Base-by-base conservation (phyloP, 192 early-diverging fungal genomes). In the Spizellomyces punctatus region DNA sequence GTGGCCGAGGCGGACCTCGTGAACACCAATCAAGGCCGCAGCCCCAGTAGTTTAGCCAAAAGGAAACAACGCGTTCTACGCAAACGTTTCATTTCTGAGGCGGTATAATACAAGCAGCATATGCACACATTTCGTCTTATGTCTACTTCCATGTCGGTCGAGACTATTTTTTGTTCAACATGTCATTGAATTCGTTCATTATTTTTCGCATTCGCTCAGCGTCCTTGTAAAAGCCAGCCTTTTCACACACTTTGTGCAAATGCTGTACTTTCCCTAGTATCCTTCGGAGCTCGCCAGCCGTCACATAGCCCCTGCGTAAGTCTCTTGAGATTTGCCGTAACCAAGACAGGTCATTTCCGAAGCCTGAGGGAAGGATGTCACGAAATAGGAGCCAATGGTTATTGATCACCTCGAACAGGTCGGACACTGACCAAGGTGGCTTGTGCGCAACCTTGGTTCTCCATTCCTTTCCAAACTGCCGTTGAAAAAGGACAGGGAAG, bases 391-490 rank as follows among this genome's bases (percentile, higher is more conserved):
- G 27, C 67, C 67, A 69, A 5, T 69, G 57, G 55, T 42, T 19
- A 16, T 57, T 43, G 3, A 69, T 17, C 19, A 69, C 43, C 8
- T 41, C 22, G 36, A 69, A 69, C 9, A 69, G 21, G 5, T 69
- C 67, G 0, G 27, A 42, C 9, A 69, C 55, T 16, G n/a, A 17
- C 67, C 67, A 69, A 1, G 67, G 67, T 54, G n/a, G 47, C 65
- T 46, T 47, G 14, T 52, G 17, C 8, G 49, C 43, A n/a, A 49
- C 6, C 45, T 6, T 49, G 6, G 36, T 65, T 42, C 8, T 12
- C 59, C 59, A 17, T 12, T 61, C 36, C n/a, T 41, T 16, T 48
- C 16, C 42, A 46, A 49, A 46, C 48, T 14, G 16, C 5, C 16
- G 16, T 16, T 65, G 16, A 49, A 48, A 44, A 17, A 65, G 2